A percentile compares a stretch with the other conserved stretches of the same genome.
Evolutionary conservation across 345 rosid species (phyloP).

Genomic region (Turritis glabra): DNA sequence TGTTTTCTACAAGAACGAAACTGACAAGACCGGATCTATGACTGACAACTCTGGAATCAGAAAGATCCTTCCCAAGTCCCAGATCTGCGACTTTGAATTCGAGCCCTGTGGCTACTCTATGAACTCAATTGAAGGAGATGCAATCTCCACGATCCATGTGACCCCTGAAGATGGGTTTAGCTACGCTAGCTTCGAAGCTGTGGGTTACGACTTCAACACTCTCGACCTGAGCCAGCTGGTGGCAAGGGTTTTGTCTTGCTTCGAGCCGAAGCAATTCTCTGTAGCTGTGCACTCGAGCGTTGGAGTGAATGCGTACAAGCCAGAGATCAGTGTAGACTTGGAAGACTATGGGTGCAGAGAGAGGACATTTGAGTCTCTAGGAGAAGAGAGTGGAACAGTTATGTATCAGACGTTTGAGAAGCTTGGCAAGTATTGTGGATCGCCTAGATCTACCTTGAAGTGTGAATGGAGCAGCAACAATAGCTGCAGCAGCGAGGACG

Average conservation of each 20-base stretch:
- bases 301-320: constrained; percentile 28
- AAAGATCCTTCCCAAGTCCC: constrained; percentile 78
- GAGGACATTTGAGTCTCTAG: constrained; percentile 35
- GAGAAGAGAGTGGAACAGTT: constrained; percentile 42
- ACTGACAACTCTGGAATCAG: constrained; percentile 82
- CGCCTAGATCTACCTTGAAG: constrained; percentile 43
- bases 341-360: constrained; percentile 50
- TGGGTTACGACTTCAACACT: constrained; percentile 63
- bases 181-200: constrained; percentile 91
- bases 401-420: constrained; percentile 44
- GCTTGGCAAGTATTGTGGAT: constrained; percentile 30
- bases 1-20: constrained; percentile 61
- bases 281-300: constrained; percentile 60
- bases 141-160: constrained; percentile 84
- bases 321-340: constrained; percentile 43
- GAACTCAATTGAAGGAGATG: constrained; percentile 82
- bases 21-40: constrained; percentile 57
- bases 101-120: constrained; percentile 98
- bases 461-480: constrained; percentile 40
- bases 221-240: constrained; percentile 50
- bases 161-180: constrained; percentile 97
- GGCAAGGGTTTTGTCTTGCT: constrained; percentile 78
- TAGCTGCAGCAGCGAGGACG: constrained; percentile 44
- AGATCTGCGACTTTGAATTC: constrained; percentile 90
- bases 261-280: constrained; percentile 73